Evolutionary conservation across 108 stramenopile species (phyloP).

Genomic region (Pseudonitzschia multistriata): DNA sequence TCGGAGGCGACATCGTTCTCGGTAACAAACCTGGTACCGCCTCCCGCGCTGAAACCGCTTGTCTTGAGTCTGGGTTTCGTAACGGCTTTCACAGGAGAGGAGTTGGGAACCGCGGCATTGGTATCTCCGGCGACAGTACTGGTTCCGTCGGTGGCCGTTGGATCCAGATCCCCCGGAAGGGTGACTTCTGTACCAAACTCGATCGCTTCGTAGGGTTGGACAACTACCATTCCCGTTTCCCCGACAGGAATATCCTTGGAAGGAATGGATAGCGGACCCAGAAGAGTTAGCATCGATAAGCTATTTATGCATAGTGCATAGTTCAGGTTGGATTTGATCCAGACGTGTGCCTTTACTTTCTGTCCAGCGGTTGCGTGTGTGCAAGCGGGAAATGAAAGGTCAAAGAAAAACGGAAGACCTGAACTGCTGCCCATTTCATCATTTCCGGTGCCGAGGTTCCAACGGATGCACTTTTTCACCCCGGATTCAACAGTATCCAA

Average conservation of each 20-base stretch:
- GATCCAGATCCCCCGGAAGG: conserved; percentile 37
- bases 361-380: conserved; percentile 74
- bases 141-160: conserved; percentile 38
- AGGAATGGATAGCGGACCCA: conserved; percentile 31
- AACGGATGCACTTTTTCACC: conserved; percentile 3
- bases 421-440: conserved; percentile 21
- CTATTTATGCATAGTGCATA: conserved; percentile 56
- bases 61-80: conserved; percentile 29
- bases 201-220: conserved; percentile 40
- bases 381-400: conserved; percentile 56
- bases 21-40: conserved; percentile 65
- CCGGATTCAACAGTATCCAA: conserved; percentile 15
- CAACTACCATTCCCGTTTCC: conserved; percentile 31
- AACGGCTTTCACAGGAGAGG: not conserved
- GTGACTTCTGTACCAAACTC: conserved; percentile 30
- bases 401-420: conserved; percentile 66
- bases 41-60: conserved; percentile 41
- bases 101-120: conserved; percentile 6
- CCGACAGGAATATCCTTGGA: not conserved
- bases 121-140: conserved; percentile 16
- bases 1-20: conserved; percentile 62
- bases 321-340: conserved; percentile 65
- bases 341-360: conserved; percentile 49
- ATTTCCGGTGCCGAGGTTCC: conserved; percentile 35
- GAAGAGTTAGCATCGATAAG: conserved; percentile 38